Evolutionary conservation across 2,329 filamentous ascomycete species (phyloP), one percentile per base, ranked within the genome.

Genomic region (Pyrenophora tritici-repentis): DNA sequence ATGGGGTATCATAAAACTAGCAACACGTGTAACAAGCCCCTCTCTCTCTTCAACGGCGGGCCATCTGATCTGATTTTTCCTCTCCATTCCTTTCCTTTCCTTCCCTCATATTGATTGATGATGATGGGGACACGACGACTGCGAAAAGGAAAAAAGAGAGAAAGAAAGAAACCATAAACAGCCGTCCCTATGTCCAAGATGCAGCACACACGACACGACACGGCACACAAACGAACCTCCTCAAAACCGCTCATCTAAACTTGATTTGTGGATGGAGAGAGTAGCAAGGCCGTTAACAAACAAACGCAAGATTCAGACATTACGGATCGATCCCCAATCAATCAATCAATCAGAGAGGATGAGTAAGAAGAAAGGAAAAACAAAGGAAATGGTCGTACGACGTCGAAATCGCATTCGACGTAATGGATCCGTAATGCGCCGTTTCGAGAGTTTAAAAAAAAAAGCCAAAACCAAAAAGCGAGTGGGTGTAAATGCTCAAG

Each of bases 361-460:
- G 61, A 65, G 58, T 66, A 49, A 58, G 61, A 60, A 65, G n/a
- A 24, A 17, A 35, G 18, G 42, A 37, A 47, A 44, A 14, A 68
- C 64, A 70, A 62, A 71, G 51, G 63, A 63, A 63, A 71, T 8
- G 47, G 51, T 70, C 66, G 59, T 68, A 55, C 53, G 56, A 63
- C 67, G 64, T 66, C 53, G 62, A 67, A 66, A 68, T 67, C 64
- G 50, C 66, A 71, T 67, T 67, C 60, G 58, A 65, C 61, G 63
- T 63, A 41, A 63, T 39, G 10, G 47, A 56, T 42, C 62, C 67
- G 40, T 45, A 31, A 58, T 67, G 57, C 69, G 67, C 69, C 66
- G 44, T 34, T 26, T 39, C 24, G 20, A 13, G 22, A 32, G 12
- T n/a, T n/a, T 20, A 20, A 20, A 20, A 20, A 18, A 18, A 20